These are phyloP conservation scores for Exophiala oligosperma DNA, from an alignment of 2,329 filamentous ascomycete species.

Conservation along the genomic window DNA sequence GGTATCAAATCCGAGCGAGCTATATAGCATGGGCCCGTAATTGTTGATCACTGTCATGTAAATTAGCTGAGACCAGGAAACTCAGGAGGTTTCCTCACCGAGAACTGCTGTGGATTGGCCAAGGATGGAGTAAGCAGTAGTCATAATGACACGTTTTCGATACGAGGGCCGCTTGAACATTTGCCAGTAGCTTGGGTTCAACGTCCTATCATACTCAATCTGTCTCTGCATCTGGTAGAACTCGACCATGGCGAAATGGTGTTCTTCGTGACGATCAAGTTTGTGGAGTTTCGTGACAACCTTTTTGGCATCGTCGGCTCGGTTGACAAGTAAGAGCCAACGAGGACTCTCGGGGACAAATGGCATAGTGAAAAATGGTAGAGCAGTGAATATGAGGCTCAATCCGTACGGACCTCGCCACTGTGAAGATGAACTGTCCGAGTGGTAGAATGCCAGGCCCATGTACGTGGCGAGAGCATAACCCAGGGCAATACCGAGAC, in stretches of 20 bases:
- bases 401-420: slow-evolving; percentile 25
- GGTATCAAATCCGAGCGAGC: not conserved
- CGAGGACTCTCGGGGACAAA: slow-evolving; percentile 40
- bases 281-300: slow-evolving; percentile 46
- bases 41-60: too few species aligned
- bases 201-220: slow-evolving; percentile 37
- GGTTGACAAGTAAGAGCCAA: slow-evolving; percentile 44
- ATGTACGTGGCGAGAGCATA: slow-evolving; percentile 16
- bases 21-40: not conserved
- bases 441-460: slow-evolving; percentile 13
- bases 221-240: slow-evolving; percentile 48
- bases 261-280: slow-evolving; percentile 38
- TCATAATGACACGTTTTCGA: too few species aligned
- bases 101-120: not conserved
- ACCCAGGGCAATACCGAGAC: slow-evolving; percentile 12
- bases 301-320: slow-evolving; percentile 41
- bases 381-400: slow-evolving; percentile 36
- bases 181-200: not conserved
- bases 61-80: too few species aligned
- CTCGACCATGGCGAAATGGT: slow-evolving; percentile 37
- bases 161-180: not conserved
- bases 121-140: not conserved
- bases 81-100: too few species aligned
- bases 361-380: slow-evolving; percentile 48
- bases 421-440: slow-evolving; percentile 11